Conservation (phyloP, 805 yeast species). For the Jamesozyma hellenica region DNA sequence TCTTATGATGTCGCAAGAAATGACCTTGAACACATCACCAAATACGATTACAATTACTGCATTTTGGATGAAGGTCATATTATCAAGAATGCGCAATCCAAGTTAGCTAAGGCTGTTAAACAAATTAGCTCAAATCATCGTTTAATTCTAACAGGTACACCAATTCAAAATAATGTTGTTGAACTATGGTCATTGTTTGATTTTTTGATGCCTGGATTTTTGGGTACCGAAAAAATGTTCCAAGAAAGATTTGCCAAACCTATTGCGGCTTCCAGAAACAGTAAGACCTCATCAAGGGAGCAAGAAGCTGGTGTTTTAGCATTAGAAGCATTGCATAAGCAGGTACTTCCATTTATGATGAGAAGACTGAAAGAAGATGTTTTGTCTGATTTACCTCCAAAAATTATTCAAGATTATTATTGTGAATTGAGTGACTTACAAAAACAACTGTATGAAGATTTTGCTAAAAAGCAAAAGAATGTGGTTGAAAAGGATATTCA, state of each 20-base stretch:
- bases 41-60: slow-evolving; percentile 77
- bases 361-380: slow-evolving; percentile 96
- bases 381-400: slow-evolving; percentile 90
- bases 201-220: slow-evolving; percentile 95
- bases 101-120: slow-evolving; percentile 82
- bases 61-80: slow-evolving; percentile 97
- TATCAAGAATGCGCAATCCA: slow-evolving; percentile 83
- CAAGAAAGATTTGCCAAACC: slow-evolving; percentile 97
- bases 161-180: slow-evolving; percentile 92
- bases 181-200: slow-evolving; percentile 97
- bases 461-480: slow-evolving; percentile 74
- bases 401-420: slow-evolving; percentile 95
- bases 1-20: slow-evolving; percentile 95
- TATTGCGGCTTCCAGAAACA: slow-evolving; percentile 83
- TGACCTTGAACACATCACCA: slow-evolving; percentile 57
- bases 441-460: slow-evolving; percentile 76
- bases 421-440: slow-evolving; percentile 92
- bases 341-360: slow-evolving; percentile 90
- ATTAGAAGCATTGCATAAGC: slow-evolving; percentile 89
- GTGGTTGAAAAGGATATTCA: slow-evolving; percentile 57
- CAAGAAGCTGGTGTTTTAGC: slow-evolving; percentile 97
- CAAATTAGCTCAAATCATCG: slow-evolving; percentile 77
- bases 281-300: slow-evolving; percentile 81
- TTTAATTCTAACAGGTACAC: slow-evolving; percentile 88
- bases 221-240: slow-evolving; percentile 89